Percentiles rank a stretch among this genome's conserved stretches.
Evolutionary conservation across 2,329 filamentous ascomycete species (phyloP).

Genomic region (Zymoseptoria passerinii): DNA sequence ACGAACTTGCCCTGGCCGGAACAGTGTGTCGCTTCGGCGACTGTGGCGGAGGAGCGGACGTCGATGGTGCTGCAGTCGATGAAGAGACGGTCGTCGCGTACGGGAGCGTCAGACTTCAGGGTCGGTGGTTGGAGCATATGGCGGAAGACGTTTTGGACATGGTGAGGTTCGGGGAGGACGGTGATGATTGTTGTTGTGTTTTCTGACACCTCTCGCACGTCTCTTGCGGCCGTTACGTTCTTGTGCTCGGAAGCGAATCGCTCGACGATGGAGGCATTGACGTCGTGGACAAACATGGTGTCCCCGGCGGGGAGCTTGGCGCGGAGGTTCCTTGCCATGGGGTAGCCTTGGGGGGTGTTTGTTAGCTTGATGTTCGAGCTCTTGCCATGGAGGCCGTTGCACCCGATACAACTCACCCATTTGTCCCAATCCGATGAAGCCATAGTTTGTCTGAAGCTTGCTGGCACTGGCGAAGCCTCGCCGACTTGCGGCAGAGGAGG

Average conservation of each 20-base stretch:
- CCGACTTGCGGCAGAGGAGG: constrained; percentile 20
- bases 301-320: constrained; percentile 57
- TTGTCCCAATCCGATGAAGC: constrained; percentile 43
- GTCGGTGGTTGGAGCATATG: constrained; percentile 58
- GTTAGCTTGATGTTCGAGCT: constrained; percentile 7
- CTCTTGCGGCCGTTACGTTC: constrained; percentile 49
- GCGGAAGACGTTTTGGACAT: constrained; percentile 75
- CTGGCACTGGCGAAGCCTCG: constrained; percentile 39
- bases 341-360: constrained; percentile 47
- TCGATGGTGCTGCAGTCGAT: constrained; percentile 98
- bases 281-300: constrained; percentile 56
- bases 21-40: constrained; percentile 62
- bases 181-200: constrained; percentile 73
- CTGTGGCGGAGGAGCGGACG: constrained; percentile 68
- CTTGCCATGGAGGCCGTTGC: constrained; percentile 10
- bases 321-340: constrained; percentile 64
- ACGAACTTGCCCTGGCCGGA: constrained; percentile 69
- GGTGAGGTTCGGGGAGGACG: constrained; percentile 78
- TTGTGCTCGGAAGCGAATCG: constrained; percentile 48
- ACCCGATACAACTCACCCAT: constrained; percentile 36
- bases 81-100: constrained; percentile 60
- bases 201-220: constrained; percentile 55
- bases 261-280: constrained; percentile 50
- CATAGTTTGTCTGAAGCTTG: constrained; percentile 38
- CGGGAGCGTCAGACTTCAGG: constrained; percentile 41